Evolutionary conservation across 768 basidiomycete genomes (phyloP).

Genomic region (Daedalea quercina): DNA sequence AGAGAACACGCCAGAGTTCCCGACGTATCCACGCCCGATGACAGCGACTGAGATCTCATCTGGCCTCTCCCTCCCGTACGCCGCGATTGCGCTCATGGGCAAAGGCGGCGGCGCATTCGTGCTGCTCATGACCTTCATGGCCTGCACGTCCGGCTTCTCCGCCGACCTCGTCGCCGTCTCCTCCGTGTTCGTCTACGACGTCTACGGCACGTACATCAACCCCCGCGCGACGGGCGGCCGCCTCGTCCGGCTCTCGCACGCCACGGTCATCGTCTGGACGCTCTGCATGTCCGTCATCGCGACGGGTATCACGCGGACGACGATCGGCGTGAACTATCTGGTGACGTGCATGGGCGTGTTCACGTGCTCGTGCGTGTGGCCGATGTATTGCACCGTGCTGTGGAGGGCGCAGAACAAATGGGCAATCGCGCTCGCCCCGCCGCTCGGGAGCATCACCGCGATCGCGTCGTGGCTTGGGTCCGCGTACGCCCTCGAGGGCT

Average conservation of each 20-base stretch:
- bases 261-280: conserved; percentile 4
- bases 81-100: conserved; percentile 22
- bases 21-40: conserved; percentile 8
- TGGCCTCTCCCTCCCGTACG: conserved; percentile 23
- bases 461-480: conserved; percentile 9
- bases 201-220: conserved; percentile 58
- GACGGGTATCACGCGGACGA: conserved; percentile 5
- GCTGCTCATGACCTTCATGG: conserved; percentile 24
- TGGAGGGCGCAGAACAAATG: conserved; percentile 11
- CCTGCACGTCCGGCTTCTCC: conserved; percentile 22
- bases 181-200: conserved; percentile 75
- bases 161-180: conserved; percentile 25
- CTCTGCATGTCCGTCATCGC: conserved; percentile 7
- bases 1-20: conserved; percentile 7
- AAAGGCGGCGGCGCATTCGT: conserved; percentile 24
- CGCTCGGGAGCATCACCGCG: conserved; percentile 9
- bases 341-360: conserved; percentile 11
- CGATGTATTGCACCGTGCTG: conserved; percentile 8
- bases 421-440: conserved; percentile 4
- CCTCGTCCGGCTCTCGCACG: conserved; percentile 7
- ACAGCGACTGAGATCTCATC: conserved; percentile 14
- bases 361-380: conserved; percentile 6
- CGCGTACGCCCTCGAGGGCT: background rate
- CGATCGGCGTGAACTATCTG: conserved; percentile 12
- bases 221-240: conserved; percentile 15